These are phyloP conservation scores for Pilaira anomala DNA, from an alignment of 192 early-diverging fungal genomes.

Conservation along the genomic window DNA sequence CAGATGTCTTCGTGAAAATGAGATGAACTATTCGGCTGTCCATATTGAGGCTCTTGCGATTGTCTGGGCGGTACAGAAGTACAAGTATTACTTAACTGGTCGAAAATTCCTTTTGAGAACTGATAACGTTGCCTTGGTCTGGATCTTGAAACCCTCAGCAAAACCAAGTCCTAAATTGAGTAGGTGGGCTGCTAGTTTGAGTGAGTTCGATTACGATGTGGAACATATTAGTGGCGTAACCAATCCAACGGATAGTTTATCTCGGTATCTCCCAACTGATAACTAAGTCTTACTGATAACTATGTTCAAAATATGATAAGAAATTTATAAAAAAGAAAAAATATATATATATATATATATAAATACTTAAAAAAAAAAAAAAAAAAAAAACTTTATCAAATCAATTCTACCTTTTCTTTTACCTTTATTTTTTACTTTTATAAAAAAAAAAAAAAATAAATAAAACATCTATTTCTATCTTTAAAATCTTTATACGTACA, in stretches of 20 bases:
- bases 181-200: neutral
- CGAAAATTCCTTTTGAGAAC: neutral
- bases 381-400: too few relatives aligned
- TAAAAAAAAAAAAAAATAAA: too few relatives aligned
- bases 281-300: neutral
- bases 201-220: neutral
- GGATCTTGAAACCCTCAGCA: neutral
- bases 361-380: too few relatives aligned
- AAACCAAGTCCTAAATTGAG: neutral
- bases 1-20: neutral
- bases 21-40: neutral
- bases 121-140: neutral
- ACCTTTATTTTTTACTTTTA: too few relatives aligned
- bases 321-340: neutral
- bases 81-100: neutral
- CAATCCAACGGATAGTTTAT: neutral
- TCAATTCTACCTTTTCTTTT: too few relatives aligned
- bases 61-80: neutral
- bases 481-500: neutral
- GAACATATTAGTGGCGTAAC: neutral
- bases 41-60: neutral
- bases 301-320: neutral
- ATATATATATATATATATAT: neutral
- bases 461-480: neutral
- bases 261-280: neutral